Conservation (phyloP, 1,139 yeast species). For the Suhomyces taliae region DNA sequence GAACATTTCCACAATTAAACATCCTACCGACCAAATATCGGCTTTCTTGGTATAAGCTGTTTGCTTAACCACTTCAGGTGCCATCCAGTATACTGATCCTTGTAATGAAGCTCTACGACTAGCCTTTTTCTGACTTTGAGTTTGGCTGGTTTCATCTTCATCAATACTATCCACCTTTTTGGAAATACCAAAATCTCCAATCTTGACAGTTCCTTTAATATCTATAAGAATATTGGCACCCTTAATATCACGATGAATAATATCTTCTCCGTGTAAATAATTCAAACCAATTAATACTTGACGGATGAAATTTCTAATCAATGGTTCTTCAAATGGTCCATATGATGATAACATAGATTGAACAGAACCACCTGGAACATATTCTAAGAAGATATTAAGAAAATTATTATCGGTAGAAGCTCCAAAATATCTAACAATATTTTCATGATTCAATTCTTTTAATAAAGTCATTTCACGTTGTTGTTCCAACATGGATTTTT, state of each 20-base stretch:
- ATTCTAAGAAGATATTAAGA: conserved; percentile 84
- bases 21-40: conserved; percentile 95
- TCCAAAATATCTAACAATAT: conserved; percentile 88
- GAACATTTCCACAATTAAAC: conserved; percentile 89
- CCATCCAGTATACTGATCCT: conserved; percentile 98
- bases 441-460: conserved; percentile 82
- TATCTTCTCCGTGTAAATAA: conserved; percentile 78
- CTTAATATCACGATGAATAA: conserved; percentile 88
- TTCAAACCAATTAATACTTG: conserved; percentile 82
- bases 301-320: conserved; percentile 77
- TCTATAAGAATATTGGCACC: conserved; percentile 92
- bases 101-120: conserved; percentile 80
- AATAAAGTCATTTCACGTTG: conserved; percentile 81
- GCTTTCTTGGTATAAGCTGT: conserved; percentile 86
- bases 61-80: conserved; percentile 94
- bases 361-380: conserved; percentile 96
- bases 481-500: conserved; percentile 72
- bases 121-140: conserved; percentile 21
- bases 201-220: conserved; percentile 86
- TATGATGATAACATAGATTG: conserved; percentile 80
- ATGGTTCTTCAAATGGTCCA: conserved; percentile 91
- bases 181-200: conserved; percentile 92
- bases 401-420: conserved; percentile 70
- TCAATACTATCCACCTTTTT: conserved; percentile 56
- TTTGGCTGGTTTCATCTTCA: conserved; percentile 19